A percentile compares a stretch with the other conserved stretches of the same genome.
Evolutionary conservation across 139 green algal genomes (phyloP).

Genomic region (Astrephomene gubernaculifera): DNA sequence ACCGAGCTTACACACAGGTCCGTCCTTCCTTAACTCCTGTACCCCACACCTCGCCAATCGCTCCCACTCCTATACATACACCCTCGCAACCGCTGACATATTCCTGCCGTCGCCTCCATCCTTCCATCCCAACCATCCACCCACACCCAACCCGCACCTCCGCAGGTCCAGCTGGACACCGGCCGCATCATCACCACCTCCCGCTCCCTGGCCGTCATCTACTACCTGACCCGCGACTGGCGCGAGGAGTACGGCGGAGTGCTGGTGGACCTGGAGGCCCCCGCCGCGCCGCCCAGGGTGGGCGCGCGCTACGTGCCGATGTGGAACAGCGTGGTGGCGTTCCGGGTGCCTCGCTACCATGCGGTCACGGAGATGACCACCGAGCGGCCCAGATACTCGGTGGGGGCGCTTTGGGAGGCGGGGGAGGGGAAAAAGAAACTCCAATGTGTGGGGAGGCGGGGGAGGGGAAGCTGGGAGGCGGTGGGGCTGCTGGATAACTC

Average conservation of each 20-base stretch:
- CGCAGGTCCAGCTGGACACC: constrained; percentile 54
- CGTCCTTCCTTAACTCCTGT: too few relatives aligned
- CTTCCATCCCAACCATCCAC: too few relatives aligned
- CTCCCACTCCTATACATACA: too few relatives aligned
- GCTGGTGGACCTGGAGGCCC: constrained; percentile 55
- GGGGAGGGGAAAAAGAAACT: too few relatives aligned
- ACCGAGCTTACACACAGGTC: constrained; percentile 61
- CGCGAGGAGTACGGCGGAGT: constrained; percentile 46
- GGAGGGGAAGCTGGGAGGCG: too few relatives aligned
- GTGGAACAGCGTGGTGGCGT: constrained; percentile 55
- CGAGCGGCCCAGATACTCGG: constrained; percentile 45
- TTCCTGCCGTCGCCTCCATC: too few relatives aligned
- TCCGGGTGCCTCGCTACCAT: constrained; percentile 61
- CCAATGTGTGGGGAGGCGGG: too few relatives aligned
- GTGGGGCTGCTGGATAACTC: too few relatives aligned
- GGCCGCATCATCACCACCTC: constrained; percentile 50
- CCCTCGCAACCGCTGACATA: too few relatives aligned
- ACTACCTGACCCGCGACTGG: constrained; percentile 55
- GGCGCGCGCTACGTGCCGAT: constrained; percentile 14
- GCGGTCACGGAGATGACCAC: constrained; percentile 49
- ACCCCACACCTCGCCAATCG: too few relatives aligned
- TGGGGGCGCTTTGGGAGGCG: too few relatives aligned
- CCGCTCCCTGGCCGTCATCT: constrained; percentile 51
- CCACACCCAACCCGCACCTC: too few relatives aligned
- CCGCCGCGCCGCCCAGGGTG: neutral